Conservation (phyloP, 768 basidiomycete genomes). For the Coprinopsis cinerea region DNA sequence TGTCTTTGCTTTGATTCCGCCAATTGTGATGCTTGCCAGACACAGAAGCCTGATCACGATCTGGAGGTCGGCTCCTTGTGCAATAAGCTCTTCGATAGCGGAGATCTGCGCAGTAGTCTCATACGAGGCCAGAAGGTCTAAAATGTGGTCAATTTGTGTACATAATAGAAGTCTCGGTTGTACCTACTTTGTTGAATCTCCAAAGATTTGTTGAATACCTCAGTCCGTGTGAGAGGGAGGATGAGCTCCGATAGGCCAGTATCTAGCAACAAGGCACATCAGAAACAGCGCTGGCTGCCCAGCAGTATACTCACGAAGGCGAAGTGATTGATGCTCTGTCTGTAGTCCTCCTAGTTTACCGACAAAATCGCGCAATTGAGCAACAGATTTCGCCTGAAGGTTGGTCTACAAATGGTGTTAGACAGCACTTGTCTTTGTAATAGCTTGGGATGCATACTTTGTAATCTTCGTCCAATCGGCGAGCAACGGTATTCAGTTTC, state of each 20-base stretch:
- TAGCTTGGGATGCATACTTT: conserved; percentile 44
- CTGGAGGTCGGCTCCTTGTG: conserved; percentile 79
- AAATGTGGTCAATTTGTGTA: conserved; percentile 5
- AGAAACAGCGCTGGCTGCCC: neutral
- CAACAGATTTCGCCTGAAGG: conserved; percentile 83
- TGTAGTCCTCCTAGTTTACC: conserved; percentile 91
- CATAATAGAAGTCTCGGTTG: neutral
- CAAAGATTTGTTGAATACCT: conserved; percentile 84
- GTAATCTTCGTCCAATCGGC: conserved; percentile 86
- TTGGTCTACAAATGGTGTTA: conserved; percentile 46
- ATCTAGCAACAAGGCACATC: conserved; percentile 43
- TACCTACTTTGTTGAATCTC: conserved; percentile 92
- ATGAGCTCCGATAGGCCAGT: conserved; percentile 92
- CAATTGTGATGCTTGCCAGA: conserved; percentile 76
- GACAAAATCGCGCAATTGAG: conserved; percentile 91
- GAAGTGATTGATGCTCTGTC: conserved; percentile 82
- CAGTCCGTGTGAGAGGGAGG: conserved; percentile 76
- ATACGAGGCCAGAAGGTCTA: conserved; percentile 93
- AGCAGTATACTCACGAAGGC: conserved; percentile 66
- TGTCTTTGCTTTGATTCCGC: conserved; percentile 81
- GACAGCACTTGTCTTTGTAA: conserved; percentile 1
- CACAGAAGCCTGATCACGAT: conserved; percentile 76
- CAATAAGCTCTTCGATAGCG: conserved; percentile 88
- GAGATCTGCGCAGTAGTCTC: conserved; percentile 72
- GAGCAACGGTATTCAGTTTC: conserved; percentile 74